Percentiles rank a stretch among this genome's conserved stretches.
Evolutionary conservation across 108 stramenopile species (phyloP).

Genomic region (Nannochloropsis salina): DNA sequence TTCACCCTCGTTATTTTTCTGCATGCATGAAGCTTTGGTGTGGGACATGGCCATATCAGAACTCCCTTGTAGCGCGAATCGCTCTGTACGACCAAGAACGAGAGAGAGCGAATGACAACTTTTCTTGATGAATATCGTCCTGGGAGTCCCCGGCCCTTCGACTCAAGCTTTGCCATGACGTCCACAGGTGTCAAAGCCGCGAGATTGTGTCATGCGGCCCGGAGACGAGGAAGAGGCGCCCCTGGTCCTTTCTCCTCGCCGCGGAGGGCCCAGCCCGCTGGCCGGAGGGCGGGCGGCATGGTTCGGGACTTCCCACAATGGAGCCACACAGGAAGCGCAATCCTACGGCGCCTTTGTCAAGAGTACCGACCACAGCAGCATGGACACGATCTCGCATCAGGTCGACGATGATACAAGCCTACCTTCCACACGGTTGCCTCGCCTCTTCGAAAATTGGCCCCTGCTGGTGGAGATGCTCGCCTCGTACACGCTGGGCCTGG

Average conservation of each 20-base stretch:
- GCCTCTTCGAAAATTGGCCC: neutral
- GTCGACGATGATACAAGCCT: neutral
- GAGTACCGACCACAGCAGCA: neutral
- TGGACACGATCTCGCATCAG: neutral
- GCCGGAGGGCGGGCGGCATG: too few species aligned
- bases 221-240: neutral
- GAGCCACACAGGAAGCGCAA: neutral
- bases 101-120: too few species aligned
- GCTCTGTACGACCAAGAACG: too few species aligned
- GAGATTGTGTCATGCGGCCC: neutral
- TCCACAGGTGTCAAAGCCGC: neutral
- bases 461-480: neutral
- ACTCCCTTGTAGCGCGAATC: too few species aligned
- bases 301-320: too few species aligned
- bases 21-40: too few species aligned
- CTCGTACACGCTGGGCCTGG: neutral
- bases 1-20: too few species aligned
- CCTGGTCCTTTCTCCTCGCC: neutral
- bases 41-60: too few species aligned
- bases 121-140: too few species aligned
- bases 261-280: neutral
- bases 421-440: neutral
- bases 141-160: neutral
- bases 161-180: neutral
- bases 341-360: constrained; percentile 7